Base-by-base conservation (phyloP, 768 basidiomycete species). In the Pholiota molesta region DNA sequence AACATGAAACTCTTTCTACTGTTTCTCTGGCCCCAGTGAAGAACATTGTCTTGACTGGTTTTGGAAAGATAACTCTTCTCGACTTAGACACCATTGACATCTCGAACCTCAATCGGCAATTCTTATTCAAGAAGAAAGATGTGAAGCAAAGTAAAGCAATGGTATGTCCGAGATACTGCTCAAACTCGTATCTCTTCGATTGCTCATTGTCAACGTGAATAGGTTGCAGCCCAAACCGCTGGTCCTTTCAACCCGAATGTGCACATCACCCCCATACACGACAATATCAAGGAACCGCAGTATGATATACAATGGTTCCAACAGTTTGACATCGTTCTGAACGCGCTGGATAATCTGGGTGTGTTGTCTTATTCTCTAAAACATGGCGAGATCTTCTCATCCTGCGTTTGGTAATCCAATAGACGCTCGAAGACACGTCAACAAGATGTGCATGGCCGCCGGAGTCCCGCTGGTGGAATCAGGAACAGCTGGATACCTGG, bases 41-140 rank as follows among this genome's bases (percentile, higher is more conserved):
- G 80, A 98, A 98, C 72, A 82, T 98, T 49, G 95, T 97, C 14
- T 78, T 97, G 53, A 90, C 94, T 1, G 96, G 96, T 29, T 98
- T 99, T 68, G 92, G 92, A 19, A 82, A 91, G 71, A 97, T 97
- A 64, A 95, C 95, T 0, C 84, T 97, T 54, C 82, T 99, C 61
- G 97, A 99, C 77, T 83, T 99, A 65, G 97, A 99, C 76, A 99
- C 97, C 19, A 99, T 99, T 73, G 97, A 99, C 81, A 82, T 99
- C 45, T 97, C 95, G 53, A 99, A 99, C 73, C 80, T 99, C 56
- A 99, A 99, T 71, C 86, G 97, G 21, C 97, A 99, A 69, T 99
- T 99, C 74, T 79, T 99, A 42, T 99, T 99, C 78, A 85, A 86
- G 64, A 99, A 98, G 77, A 97, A 97, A 71, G 95, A 99, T 69